Base-by-base conservation (phyloP, 208 protist genomes). In the Wallacemonas sp. region DNA sequence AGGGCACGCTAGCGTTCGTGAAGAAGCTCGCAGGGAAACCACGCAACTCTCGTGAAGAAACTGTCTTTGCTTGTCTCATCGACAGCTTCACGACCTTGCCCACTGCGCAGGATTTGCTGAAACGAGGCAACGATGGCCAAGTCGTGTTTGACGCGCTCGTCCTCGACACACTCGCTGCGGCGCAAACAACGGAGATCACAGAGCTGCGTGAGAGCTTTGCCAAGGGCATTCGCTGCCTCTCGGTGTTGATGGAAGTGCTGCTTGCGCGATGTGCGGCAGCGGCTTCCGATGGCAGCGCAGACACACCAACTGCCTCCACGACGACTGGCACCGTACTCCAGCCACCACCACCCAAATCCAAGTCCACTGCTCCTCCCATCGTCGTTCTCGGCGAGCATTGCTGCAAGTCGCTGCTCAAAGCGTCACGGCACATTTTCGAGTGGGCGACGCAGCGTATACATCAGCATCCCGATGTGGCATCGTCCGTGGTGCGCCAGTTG, bases 211-310 rank as follows among this genome's bases (percentile, higher is more conserved):
- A 77, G 38, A 89, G 78, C 68, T 58, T 42, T 31, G n/a, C 9
- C 30, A 58, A 58, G 15, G 51, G 51, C 19, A 38, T 58, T 21
- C 81, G 71, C 45, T 90, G 77, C 66, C 76, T 96, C 41, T 81
- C 91, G 49, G 82, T 94, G 38, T 78, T 96, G 61, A 84, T 92
- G 62, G 88, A 96, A 68, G 80, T 91, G 61, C 75, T 96, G 15
- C 53, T 86, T 15, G 79, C 79, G 1, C 70, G 64, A 11, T 62
- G 56, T 21, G 61, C 74, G 6, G 8, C 34, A 22, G 33, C 8
- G 12, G 27, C 24, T 3, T 15, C 8, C 24, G 8, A 60, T 17
- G 33, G 42, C 14, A 15, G 0, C 63, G 79, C n/a, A n/a, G n/a
- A n/a, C n/a, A n/a, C 14, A 58, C 62, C 26, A 56, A 44, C 0